Base-by-base conservation (phyloP, 2,329 filamentous ascomycete genomes). In the Cucurbitaria berberidis region DNA sequence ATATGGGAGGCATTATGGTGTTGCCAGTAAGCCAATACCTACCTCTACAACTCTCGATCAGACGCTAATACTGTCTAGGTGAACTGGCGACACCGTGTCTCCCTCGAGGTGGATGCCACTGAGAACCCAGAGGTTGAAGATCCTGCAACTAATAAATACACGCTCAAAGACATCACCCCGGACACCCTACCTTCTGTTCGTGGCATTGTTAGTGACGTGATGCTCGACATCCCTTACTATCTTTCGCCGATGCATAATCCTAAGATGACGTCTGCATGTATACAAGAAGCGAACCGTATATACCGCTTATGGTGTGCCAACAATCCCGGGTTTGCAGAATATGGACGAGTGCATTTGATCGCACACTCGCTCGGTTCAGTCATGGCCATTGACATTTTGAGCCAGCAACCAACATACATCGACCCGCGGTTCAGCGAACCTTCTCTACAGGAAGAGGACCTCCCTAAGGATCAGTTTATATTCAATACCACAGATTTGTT, bases 201-300 rank as follows among this genome's bases (percentile, higher is more conserved):
- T 40, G 91, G 89, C 68, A 86, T 99, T 70, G 96, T 99, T 56
- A 96, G 90, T 36, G 95, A 99, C 73, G 91, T 99, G 64, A 97
- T 99, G 91, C 88, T 98, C 44, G 95, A 99, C 72, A 93, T 99
- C 44, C 95, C 95, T 0, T 98, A 96, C 72, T 99, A 98, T 77
- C 88, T 99, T 77, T 98, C 93, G 0, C 90, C 96, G 53, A 68
- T 75, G 51, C 93, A 98, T 76, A 96, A 98, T 68, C 85, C 88
- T 3, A 96, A 92, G 74, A 98, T 99, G 93, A 89, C 96, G 45
- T 84, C 88, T 38, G 93, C 95, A 1, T 87, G 97, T 42, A 88
- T 96, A 35, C 84, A 84, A 53, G 95, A 99, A 77, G 93, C 95
- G 7, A 99, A 99, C 68, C 86, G 93, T 5, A 90, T 99, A n/a